Evolutionary conservation across 257 asterid genomes (phyloP).

Genomic region (Gardenia jasminoides): DNA sequence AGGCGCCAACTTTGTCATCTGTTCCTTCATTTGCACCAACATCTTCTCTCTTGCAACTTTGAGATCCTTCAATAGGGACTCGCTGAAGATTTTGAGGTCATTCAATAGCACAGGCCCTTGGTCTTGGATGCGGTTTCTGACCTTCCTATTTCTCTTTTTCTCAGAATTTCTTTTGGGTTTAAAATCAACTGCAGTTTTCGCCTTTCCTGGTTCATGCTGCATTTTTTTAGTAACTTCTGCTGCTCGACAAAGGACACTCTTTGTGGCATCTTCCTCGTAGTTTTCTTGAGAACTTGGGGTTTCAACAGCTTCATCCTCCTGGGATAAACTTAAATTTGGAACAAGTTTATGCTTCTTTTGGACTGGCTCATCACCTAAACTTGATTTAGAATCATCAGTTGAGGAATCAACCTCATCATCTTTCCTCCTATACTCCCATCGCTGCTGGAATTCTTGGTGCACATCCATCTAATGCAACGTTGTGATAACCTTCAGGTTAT

Average conservation of each 20-base stretch:
- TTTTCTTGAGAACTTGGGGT: constrained; percentile 16
- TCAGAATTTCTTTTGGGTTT: constrained; percentile 3
- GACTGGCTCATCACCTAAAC: constrained; percentile 21
- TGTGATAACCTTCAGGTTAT: background rate
- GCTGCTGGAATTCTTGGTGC: constrained; percentile 39
- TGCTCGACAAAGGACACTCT: background rate
- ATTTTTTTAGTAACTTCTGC: constrained; percentile 17
- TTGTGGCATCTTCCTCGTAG: background rate
- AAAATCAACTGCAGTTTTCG: constrained; percentile 15
- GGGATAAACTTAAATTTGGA: constrained; percentile 24
- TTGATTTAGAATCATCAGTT: constrained; percentile 47
- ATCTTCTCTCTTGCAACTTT: constrained; percentile 39
- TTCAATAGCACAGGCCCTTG: constrained; percentile 18
- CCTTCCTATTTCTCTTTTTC: constrained; percentile 23
- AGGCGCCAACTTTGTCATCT: constrained; percentile 29
- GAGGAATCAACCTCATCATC: constrained; percentile 50
- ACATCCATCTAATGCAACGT: constrained; percentile 25
- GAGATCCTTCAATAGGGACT: constrained; percentile 47
- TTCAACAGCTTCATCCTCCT: constrained; percentile 25
- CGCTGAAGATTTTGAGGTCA: constrained; percentile 44
- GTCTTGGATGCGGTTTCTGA: constrained; percentile 14
- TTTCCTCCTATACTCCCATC: constrained; percentile 60
- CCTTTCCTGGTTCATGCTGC: constrained; percentile 22
- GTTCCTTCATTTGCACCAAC: constrained; percentile 44
- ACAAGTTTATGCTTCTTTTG: constrained; percentile 26